Base-by-base conservation (phyloP, 2,329 filamentous ascomycete genomes). In the Pezicula rhizophila region DNA sequence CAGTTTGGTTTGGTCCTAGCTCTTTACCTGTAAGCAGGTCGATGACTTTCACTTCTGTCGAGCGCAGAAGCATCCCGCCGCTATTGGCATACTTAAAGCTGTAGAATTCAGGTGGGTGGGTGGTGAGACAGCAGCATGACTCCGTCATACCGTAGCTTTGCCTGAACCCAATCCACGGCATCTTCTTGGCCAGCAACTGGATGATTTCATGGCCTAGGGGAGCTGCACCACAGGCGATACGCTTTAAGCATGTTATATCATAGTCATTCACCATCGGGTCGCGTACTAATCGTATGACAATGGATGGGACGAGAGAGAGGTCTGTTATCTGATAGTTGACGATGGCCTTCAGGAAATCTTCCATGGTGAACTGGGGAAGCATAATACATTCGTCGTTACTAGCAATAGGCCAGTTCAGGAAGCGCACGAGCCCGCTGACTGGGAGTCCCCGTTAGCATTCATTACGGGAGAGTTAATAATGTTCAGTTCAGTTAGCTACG, bases 81-180 rank as follows among this genome's bases (percentile, higher is more conserved):
- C 67, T 70, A 54, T 78, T 70, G 0, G 75, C 80, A 53, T 84
- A 79, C 42, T 75, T 71, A 66, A 77, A 85, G 12, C 69, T 69
- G 51, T 77, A 79, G 42, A 74, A 72, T 1, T 72, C 69, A 0
- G 75, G 75, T 4, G 81, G 78, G 47, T 84, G 80, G 0, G 77
- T 72, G 0, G 80, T 83, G 53, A 86, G 81, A 54, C 79, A 84
- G 2, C 70, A 73, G 60, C 79, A 85, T 0, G 72, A 77, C 61
- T 85, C 82, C 0, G 82, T 86, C 80, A 85, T 84, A 20, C 82
- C 82, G 57, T 84, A 85, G 2, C 79, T 80, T 58, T 84, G 81
- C 56, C 80, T 80, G 63, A 85, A 82, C 0, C 79, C 79, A 0
- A 76, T 80, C 2, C 72, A 66, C 0, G 81, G 80, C 57, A 83